Base-by-base conservation (phyloP, 73 alveolate genomes). In the Paramecium sexaurelia region DNA sequence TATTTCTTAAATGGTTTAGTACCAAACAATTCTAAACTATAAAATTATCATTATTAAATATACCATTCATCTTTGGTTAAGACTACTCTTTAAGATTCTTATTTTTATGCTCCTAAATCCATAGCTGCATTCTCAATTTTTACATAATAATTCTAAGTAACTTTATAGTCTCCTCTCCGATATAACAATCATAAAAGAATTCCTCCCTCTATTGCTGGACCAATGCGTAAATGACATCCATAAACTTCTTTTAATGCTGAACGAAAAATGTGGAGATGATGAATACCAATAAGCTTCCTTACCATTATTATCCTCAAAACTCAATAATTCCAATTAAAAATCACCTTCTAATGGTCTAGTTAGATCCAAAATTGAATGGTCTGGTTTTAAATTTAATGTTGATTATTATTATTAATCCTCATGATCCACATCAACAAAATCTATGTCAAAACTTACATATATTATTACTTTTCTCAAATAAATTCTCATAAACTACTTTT, bases 161-260 rank as follows among this genome's bases (percentile, higher is more conserved):
- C 94, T 61, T 93, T 95, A 94, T 95, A 96, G 9, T 95, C 92
- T 0, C 99, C 99, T 95, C 92, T 0, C 99, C 99, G 92, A 96
- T 92, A 94, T 96, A 98, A 91, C 99, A 92, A 93, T 99, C 99
- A 95, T 99, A 99, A 97, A 95, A 99, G 96, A 98, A 99, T 17
- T n/a, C 99, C 99, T 51, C 91, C 94, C 83, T 95, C 97, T 55
- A 98, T 93, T 45, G 99, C 99, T 19, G 99, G 99, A 5, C 99
- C 99, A 75, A 95, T 96, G 85, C 99, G 95, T 92, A 99, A 95
- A 91, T 95, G 99, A 47, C 97, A 98, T 17, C 99, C 99, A 88
- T 85, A 99, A 68, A 94, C 99, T 4, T 96, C 92, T 87, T 99
- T 99, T 84, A 99, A 35, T 20, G 94, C 73, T 7, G 87, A 61